Base-by-base conservation (phyloP, 116 monocot species). In the Phalaenopsis hybrid region DNA sequence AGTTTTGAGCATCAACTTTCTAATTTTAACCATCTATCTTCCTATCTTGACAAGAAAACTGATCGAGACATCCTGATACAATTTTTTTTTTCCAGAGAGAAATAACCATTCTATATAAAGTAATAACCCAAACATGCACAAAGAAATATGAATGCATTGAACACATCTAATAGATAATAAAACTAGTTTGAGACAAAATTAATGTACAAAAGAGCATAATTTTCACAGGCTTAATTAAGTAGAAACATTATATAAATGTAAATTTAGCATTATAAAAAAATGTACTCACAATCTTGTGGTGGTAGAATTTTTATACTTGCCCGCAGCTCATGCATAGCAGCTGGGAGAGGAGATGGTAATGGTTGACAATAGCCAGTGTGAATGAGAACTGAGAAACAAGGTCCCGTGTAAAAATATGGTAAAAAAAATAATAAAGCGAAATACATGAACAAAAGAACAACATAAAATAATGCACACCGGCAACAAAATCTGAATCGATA, bases 401-500 rank as follows among this genome's bases (percentile, higher is more conserved):
- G 75, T 51, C 28, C 11, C 44, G 78, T 6, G 68, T 57, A 46
- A 21, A 13, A 77, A 81, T 6, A 41, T 67, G 65, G 80, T 9
- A 0, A 78, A 75, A 34, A 68, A 52, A 20, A n/a, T 9, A 59
- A 70, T 37, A 11, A 25, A 46, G 0, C 16, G 17, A 4, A 79
- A 11, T 8, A 44, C 33, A 79, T 65, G 2, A 6, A 34, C 25
- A 33, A 46, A 20, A 21, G 15, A 52, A 44, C 16, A 45, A 17
- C 59, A 81, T 44, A 33, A 33, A 20, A 57, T 41, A 85, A 79
- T 28, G 69, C 12, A 21, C 88, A 96, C 96, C 96, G 58, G 96
- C 94, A 85, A 96, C 89, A 83, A 96, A 88, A 86, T 96, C 96
- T 77, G 96, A 96, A 89, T 96, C 96, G 78, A 92, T 85, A 34